Evolutionary conservation across 768 basidiomycete species (phyloP), one percentile per base, ranked within the genome.

Genomic region (Hericium coralloides): DNA sequence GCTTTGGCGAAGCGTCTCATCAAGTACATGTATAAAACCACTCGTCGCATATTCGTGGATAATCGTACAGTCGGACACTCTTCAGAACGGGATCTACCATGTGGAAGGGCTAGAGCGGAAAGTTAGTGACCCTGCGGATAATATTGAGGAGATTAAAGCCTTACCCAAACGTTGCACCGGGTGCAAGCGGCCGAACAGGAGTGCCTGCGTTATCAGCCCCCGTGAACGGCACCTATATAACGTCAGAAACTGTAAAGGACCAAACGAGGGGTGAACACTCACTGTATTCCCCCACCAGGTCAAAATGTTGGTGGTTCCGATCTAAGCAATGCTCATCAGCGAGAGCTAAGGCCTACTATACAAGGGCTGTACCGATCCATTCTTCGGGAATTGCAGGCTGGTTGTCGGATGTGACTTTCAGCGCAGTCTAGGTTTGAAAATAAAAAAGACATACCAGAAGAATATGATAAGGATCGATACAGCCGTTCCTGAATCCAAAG

Each of bases 401-500:
- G 10, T 31, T 31, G 5, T 31, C 31, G 31, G 31, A 31, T 31
- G 10, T 8, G 31, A 31, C 31, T 31, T 6, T 31, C 7, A 31
- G 7, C 10, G 7, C 31, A 8, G 31, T 31, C 31, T 9, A 31
- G 31, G 31, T 31, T 9, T 31, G 47, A 31, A 23, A 38, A 18
- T 12, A 25, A 14, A 8, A 22, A 18, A 10, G 26, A 49, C 45
- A 18, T 48, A 56, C 55, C 66, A 64, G 68, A 85, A 84, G 72
- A 81, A 84, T 43, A 85, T 78, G 51, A 81, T 39, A 23, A 87
- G 69, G 5, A 77, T 70, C 22, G 76, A 69, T 17, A 87, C 61
- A 0, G 84, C 84, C 7, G 85, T 71, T n/a, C 86, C 85, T 15
- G 85, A 78, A 63, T 87, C 86, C 61, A 88, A 63, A 2, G 83